Base-by-base conservation (phyloP, 2,329 filamentous ascomycete species). In the Fusarium xyrophilum region DNA sequence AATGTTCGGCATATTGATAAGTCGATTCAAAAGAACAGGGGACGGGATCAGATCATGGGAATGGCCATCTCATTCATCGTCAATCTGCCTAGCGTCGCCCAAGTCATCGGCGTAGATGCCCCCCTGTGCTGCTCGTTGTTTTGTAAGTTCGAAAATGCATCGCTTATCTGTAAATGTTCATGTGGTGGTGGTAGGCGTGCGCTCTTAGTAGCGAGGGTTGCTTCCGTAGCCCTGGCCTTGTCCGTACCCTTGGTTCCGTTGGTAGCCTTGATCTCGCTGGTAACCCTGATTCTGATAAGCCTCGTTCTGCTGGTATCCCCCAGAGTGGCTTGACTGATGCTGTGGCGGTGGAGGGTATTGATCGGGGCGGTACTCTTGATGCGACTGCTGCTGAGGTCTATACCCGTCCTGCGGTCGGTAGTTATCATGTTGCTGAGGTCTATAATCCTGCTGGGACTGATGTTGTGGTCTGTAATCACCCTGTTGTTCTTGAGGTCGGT, bases 281-380 rank as follows among this genome's bases (percentile, higher is more conserved):
- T 69, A 58, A 10, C 19, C 50, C 21, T 36, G 68, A 63, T 38
- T 38, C 32, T 64, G 54, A n/a, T 70, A 52, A 0, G 63, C 44
- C 23, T 73, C 56, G 19, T 65, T 71, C 44, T 72, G 67, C 27
- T 62, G 72, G 35, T 76, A 70, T 46, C 51, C 54, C 32, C 72
- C 70, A n/a, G 52, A 40, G 36, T 74, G 70, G 2, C 44, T 47
- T 15, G 50, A 48, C 17, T 61, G 59, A 7, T 68, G 59, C 13
- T 70, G 67, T 5, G 50, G 42, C 1, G 60, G 59, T 7, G 60
- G 59, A 4, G 56, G 67, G 5, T 70, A 68, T 11, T 74, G 71
- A 10, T 73, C 66, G 6, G 73, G 67, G 4, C 73, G 69, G 38
- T 77, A 72, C 19, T 63, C 60, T 42, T 71, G 68, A 10, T 58